phyloP scores from a whole-genome alignment of 192 early-diverging fungal species.

The Phlyctochytrium bullatum region DNA sequence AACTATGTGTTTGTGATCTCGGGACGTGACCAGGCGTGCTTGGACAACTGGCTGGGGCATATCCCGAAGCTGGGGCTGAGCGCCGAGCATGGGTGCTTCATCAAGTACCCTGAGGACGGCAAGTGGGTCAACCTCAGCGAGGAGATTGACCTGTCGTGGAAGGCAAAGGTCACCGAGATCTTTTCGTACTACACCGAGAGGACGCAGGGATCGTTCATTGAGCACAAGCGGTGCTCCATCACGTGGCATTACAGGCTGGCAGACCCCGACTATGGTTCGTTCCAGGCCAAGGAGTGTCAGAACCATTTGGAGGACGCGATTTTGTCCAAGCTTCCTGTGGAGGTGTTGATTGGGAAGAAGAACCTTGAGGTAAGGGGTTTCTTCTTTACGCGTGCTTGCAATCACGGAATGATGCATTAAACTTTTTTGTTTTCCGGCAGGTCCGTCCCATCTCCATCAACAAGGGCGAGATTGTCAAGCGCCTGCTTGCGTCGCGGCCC shows the following conservation, averaged over 20 bases:
- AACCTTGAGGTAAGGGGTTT: conserved; percentile 74
- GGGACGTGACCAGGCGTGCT: conserved; percentile 79
- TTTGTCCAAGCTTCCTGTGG: conserved; percentile 89
- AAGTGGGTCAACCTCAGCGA: conserved; percentile 61
- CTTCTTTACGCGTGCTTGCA: neutral
- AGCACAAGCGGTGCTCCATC: conserved; percentile 87
- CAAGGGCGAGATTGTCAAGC: conserved; percentile 97
- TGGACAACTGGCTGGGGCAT: conserved; percentile 81
- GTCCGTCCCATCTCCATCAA: conserved; percentile 89
- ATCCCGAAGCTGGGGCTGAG: conserved; percentile 73
- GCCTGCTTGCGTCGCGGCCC: conserved; percentile 59
- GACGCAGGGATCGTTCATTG: conserved; percentile 90
- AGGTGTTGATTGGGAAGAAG: conserved; percentile 94
- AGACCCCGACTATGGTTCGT: conserved; percentile 91
- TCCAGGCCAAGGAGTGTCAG: conserved; percentile 97
- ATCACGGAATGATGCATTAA: neutral
- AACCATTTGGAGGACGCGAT: conserved; percentile 92
- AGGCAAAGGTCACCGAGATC: conserved; percentile 87
- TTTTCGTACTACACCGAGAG: conserved; percentile 95
- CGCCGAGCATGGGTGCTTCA: conserved; percentile 95
- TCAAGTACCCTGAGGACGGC: conserved; percentile 73
- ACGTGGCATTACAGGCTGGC: conserved; percentile 97
- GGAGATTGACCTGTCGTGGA: conserved; percentile 84
- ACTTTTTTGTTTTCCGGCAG: conserved; percentile 4
- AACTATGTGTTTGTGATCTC: conserved; percentile 91